Evolutionary conservation across 2,329 filamentous ascomycete species (phyloP).

Genomic region (Penicillium occitanis): DNA sequence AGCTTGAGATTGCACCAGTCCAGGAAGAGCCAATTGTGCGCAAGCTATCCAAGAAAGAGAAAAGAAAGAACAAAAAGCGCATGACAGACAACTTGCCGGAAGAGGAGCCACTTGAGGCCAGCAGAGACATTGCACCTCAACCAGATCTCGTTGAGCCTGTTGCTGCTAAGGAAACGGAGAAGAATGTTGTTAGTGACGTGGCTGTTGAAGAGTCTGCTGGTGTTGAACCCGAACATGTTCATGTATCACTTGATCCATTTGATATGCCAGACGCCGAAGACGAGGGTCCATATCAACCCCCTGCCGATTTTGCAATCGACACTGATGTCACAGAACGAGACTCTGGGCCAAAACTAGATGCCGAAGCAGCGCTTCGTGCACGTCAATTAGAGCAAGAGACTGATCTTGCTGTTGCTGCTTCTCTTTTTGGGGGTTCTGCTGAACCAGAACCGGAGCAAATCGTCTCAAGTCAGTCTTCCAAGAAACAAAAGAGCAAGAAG

Average conservation of each 20-base stretch:
- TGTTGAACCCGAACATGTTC: conserved; percentile 2
- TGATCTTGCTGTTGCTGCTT: conserved; percentile 21
- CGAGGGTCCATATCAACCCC: conserved; percentile 1
- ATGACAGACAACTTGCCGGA: neutral
- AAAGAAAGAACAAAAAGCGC: conserved; percentile 21
- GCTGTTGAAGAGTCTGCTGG: neutral
- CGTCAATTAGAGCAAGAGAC: conserved; percentile 21
- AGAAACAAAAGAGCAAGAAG: conserved; percentile 45
- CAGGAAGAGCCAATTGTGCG: conserved; percentile 12
- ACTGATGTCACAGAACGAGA: neutral
- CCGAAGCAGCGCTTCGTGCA: conserved; percentile 14
- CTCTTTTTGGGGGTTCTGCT: conserved; percentile 8
- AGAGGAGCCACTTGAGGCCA: conserved; percentile 1
- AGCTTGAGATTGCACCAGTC: neutral
- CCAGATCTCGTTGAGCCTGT: neutral
- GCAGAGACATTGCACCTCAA: neutral
- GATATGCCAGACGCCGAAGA: conserved; percentile 15
- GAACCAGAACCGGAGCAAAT: conserved; percentile 20
- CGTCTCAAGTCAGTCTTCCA: conserved; percentile 32
- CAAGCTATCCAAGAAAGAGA: conserved; percentile 20
- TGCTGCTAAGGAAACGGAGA: neutral
- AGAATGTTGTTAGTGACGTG: neutral
- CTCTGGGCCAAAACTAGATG: conserved; percentile 8
- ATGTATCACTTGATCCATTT: conserved; percentile 23
- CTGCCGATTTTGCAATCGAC: neutral